phyloP scores from a whole-genome alignment of 1,284 basidiomycete species.

The Microbotryum silenes-acaulis region DNA sequence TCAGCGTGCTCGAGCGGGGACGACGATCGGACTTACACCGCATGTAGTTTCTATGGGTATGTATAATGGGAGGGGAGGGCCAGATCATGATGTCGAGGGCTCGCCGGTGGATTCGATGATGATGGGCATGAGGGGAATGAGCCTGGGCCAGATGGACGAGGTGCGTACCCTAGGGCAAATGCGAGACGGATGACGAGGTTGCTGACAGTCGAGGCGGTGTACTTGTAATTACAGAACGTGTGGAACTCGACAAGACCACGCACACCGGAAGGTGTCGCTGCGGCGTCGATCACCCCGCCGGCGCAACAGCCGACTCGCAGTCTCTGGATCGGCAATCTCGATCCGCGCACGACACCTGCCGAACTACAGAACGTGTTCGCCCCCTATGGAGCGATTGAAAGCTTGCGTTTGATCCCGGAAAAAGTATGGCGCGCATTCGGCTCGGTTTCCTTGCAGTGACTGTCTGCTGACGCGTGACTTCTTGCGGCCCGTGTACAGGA shows the following conservation, averaged over 20 bases:
- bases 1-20: conserved; percentile 26
- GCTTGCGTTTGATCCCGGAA: conserved; percentile 83
- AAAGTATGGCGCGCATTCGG: conserved; percentile 56
- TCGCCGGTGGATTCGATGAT: conserved; percentile 5
- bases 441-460: not conserved
- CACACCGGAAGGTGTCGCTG: conserved; percentile 6
- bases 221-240: no score
- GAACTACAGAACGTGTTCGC: conserved; percentile 91
- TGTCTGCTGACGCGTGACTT: not conserved
- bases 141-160: conserved; percentile 14
- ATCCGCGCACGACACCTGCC: conserved; percentile 84
- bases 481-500: conserved; percentile 51
- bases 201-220: conserved; percentile 44
- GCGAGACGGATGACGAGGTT: conserved; percentile 32
- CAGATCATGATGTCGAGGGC: not conserved
- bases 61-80: not conserved
- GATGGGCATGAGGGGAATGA: conserved; percentile 13
- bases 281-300: conserved; percentile 28
- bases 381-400: conserved; percentile 93
- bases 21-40: conserved; percentile 24
- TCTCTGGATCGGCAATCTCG: conserved; percentile 95
- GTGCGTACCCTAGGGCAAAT: conserved; percentile 1
- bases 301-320: conserved; percentile 82
- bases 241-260: conserved; percentile 19
- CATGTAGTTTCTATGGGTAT: conserved; percentile 10